Percentiles rank a stretch among this genome's conserved stretches.
phyloP scores from a whole-genome alignment of 495 filamentous ascomycete species.

The Daldinia childiae region DNA sequence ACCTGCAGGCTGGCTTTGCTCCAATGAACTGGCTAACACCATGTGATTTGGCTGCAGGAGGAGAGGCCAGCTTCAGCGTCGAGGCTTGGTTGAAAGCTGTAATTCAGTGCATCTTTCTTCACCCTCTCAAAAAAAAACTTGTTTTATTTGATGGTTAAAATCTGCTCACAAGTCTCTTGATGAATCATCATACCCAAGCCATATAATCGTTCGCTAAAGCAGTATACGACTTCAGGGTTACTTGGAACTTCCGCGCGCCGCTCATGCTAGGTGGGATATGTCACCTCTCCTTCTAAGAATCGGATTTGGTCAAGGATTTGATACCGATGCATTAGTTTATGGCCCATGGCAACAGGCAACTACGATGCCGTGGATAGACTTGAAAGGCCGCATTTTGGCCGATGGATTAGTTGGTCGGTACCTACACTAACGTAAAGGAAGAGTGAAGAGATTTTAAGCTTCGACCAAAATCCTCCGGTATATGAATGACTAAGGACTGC shows the following conservation, averaged over 20 bases:
- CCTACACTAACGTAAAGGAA: conserved; percentile 1
- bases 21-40: conserved; percentile 5
- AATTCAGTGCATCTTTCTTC: conserved; percentile 2
- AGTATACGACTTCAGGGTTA: not conserved
- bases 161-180: not conserved
- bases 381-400: not conserved
- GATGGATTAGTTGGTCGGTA: conserved; percentile 3
- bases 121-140: not conserved
- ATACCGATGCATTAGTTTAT: conserved; percentile 7
- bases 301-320: not conserved
- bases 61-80: conserved; percentile 5
- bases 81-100: not conserved
- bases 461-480: conserved; percentile 6
- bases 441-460: conserved; percentile 15
- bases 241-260: not conserved
- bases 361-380: not conserved
- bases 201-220: not conserved
- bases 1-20: conserved; percentile 1
- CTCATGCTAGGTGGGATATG: not conserved
- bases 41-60: conserved; percentile 14
- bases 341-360: not conserved
- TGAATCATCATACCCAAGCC: not conserved
- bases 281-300: not conserved
- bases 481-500: conserved; percentile 26
- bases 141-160: not conserved